These are phyloP conservation scores for Dendrobium chrysotoxum DNA, from an alignment of 106 monocot genomes.

Conservation along the genomic window DNA sequence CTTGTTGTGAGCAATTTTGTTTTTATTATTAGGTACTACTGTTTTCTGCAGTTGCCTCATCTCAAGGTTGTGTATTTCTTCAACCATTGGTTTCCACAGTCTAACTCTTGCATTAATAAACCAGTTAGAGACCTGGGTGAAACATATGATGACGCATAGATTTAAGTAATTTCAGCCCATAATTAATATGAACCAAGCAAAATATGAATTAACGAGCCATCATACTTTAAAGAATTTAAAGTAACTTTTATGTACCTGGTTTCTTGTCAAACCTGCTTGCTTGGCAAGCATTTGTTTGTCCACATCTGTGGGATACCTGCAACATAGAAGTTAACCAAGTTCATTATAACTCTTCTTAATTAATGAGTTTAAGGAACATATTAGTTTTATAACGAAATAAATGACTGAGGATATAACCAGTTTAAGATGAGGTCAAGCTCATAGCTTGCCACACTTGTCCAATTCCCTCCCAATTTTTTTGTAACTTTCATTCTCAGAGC, in stretches of 20 bases:
- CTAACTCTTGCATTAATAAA: slow-evolving; percentile 64
- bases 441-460: too few relatives aligned
- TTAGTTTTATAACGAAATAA: too few relatives aligned
- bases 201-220: neutral
- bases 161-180: neutral
- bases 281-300: slow-evolving; percentile 91
- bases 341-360: too few relatives aligned
- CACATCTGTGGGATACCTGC: slow-evolving; percentile 78
- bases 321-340: neutral
- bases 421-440: too few relatives aligned
- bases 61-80: slow-evolving; percentile 51
- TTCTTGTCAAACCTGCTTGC: slow-evolving; percentile 82
- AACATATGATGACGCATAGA: too few relatives aligned
- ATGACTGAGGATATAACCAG: too few relatives aligned
- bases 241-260: slow-evolving; percentile 40
- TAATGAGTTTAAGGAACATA: too few relatives aligned
- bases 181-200: too few relatives aligned
- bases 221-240: neutral
- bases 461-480: too few relatives aligned
- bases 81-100: slow-evolving; percentile 69
- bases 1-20: neutral
- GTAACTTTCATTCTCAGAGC: too few relatives aligned
- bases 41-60: slow-evolving; percentile 13
- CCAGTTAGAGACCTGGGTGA: slow-evolving; percentile 59
- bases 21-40: neutral